Evolutionary conservation across 139 green algal species (phyloP).

Genomic region (Coccomyxa sp.): DNA sequence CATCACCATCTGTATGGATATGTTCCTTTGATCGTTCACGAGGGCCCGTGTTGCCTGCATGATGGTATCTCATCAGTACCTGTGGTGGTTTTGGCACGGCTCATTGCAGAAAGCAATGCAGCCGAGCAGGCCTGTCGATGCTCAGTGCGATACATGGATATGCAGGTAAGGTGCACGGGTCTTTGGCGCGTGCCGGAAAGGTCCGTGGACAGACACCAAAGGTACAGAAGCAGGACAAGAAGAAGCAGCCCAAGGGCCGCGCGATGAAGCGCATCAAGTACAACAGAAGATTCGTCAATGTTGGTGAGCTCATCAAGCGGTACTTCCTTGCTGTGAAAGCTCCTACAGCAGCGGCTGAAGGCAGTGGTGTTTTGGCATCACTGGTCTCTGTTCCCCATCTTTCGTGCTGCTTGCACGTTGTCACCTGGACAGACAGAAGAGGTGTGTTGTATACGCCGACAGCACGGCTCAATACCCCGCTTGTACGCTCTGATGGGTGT

Average conservation of each 20-base stretch:
- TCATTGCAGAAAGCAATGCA: not conserved
- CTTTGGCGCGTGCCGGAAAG: slow-evolving; percentile 98
- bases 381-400: slow-evolving; percentile 2
- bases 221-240: slow-evolving; percentile 98
- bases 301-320: not conserved
- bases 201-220: slow-evolving; percentile 98
- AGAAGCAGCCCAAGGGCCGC: slow-evolving; percentile 89
- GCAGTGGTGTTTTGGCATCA: no score
- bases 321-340: no score
- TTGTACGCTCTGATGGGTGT: no score
- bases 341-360: no score
- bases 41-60: not conserved
- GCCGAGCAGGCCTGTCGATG: not conserved
- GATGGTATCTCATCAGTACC: not conserved
- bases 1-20: not conserved
- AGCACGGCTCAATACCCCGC: no score
- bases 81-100: not conserved
- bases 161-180: slow-evolving; percentile 99
- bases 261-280: slow-evolving; percentile 97
- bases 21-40: not conserved
- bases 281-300: slow-evolving; percentile 95
- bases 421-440: no score
- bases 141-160: not conserved
- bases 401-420: not conserved
- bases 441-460: no score